Conservation (phyloP, 306 rosid genomes). For the Hippophae tibetana region DNA sequence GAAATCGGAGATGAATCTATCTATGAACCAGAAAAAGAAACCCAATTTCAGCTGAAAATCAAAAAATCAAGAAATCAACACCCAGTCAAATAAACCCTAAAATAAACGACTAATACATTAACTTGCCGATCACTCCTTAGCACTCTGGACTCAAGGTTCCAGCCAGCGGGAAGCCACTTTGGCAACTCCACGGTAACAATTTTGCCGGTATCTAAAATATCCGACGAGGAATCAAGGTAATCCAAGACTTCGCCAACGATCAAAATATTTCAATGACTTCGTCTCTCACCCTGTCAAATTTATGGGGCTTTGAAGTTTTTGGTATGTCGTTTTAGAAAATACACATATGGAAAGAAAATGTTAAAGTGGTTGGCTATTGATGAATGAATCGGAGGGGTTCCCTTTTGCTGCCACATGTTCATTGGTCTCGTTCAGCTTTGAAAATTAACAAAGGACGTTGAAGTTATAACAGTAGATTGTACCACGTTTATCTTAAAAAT, state of each 20-base stretch:
- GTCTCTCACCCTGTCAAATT: background rate
- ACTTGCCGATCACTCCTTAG: constrained; percentile 33
- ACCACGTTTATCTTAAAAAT: too few relatives aligned
- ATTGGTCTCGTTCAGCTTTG: too few relatives aligned
- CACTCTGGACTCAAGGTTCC: constrained; percentile 27
- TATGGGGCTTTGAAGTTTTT: background rate
- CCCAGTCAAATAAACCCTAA: constrained; percentile 4
- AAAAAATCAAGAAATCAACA: constrained; percentile 1
- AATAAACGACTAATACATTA: constrained; percentile 25
- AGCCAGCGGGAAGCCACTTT: constrained; percentile 44
- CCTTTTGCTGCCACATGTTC: too few relatives aligned
- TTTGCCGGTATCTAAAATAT: background rate
- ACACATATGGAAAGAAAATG: too few relatives aligned
- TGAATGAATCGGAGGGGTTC: too few relatives aligned
- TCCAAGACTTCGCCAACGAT: background rate
- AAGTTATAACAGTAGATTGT: too few relatives aligned
- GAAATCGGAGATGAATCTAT: background rate
- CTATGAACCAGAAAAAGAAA: background rate
- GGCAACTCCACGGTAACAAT: constrained; percentile 29
- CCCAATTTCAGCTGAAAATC: background rate
- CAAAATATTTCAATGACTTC: background rate
- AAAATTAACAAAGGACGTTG: too few relatives aligned
- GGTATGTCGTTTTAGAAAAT: too few relatives aligned
- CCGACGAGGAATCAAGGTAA: constrained; percentile 18
- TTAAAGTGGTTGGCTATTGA: too few relatives aligned